These are phyloP conservation scores for Hysterangium stoloniferum DNA, from an alignment of 768 basidiomycete species.

Conservation along the genomic window DNA sequence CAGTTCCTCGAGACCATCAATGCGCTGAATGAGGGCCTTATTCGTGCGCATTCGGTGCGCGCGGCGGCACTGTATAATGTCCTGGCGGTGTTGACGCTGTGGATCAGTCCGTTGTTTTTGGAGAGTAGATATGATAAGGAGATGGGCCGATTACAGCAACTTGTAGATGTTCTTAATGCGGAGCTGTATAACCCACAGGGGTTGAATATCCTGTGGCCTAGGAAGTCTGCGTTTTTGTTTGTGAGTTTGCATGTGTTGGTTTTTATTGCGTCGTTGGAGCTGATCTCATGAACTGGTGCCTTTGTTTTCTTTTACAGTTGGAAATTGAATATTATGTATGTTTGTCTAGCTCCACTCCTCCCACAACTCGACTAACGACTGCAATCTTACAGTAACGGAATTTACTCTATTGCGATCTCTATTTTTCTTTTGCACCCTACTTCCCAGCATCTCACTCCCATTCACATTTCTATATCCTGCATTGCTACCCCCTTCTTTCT, in stretches of 20 bases:
- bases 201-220: conserved; percentile 81
- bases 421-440: too few species aligned
- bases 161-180: conserved; percentile 63
- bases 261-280: not conserved
- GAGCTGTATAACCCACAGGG: conserved; percentile 80
- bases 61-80: conserved; percentile 72
- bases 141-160: conserved; percentile 55
- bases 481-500: too few species aligned
- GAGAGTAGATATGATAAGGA: conserved; percentile 82
- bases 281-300: not conserved
- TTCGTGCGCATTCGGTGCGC: conserved; percentile 74
- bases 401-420: too few species aligned
- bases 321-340: conserved; percentile 93
- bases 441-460: too few species aligned
- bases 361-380: too few species aligned
- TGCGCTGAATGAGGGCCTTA: conserved; percentile 79
- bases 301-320: conserved; percentile 42
- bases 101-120: conserved; percentile 63
- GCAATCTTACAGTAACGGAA: too few species aligned
- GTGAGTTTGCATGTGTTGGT: conserved; percentile 46
- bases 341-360: too few species aligned
- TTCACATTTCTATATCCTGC: too few species aligned
- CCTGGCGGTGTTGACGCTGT: conserved; percentile 71
- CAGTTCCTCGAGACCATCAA: conserved; percentile 89
- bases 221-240: conserved; percentile 80